phyloP scores from a whole-genome alignment of 768 basidiomycete species.

The Leucosporidium scottii region DNA sequence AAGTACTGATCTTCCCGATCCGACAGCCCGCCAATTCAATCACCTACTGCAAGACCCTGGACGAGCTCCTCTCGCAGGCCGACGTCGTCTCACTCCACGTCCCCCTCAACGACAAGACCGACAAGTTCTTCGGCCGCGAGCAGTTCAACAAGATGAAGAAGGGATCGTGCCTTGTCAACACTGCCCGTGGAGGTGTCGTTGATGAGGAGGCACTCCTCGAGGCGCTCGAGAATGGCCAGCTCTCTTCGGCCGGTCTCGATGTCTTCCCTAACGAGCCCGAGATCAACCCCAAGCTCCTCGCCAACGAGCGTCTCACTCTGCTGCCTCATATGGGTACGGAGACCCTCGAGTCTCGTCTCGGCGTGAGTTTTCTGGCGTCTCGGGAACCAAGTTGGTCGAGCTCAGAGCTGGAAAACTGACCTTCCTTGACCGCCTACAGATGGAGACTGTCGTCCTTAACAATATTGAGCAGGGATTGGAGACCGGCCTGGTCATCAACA shows the following conservation, averaged over 20 bases:
- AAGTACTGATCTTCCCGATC: too few relatives aligned
- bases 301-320: slow-evolving; percentile 73
- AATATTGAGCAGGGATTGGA: slow-evolving; percentile 49
- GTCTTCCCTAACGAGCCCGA: slow-evolving; percentile 64
- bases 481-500: not conserved
- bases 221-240: slow-evolving; percentile 65
- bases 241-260: slow-evolving; percentile 24
- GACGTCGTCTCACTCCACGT: slow-evolving; percentile 61
- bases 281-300: slow-evolving; percentile 67
- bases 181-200: slow-evolving; percentile 64
- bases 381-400: too few relatives aligned
- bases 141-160: slow-evolving; percentile 24
- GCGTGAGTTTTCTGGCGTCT: slow-evolving; percentile 51
- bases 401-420: too few relatives aligned
- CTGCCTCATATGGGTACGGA: slow-evolving; percentile 89
- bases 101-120: slow-evolving; percentile 52
- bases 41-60: slow-evolving; percentile 42
- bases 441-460: slow-evolving; percentile 58
- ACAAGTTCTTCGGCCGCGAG: slow-evolving; percentile 46
- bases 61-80: slow-evolving; percentile 51
- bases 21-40: too few relatives aligned
- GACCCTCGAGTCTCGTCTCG: slow-evolving; percentile 65
- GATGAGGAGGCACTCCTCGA: slow-evolving; percentile 80
- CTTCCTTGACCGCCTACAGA: not conserved
- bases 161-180: slow-evolving; percentile 26